Percentiles rank a stretch among this genome's conserved stretches.
Conservation (phyloP, 2,329 filamentous ascomycete species). For the Pochonia chlamydosporia region DNA sequence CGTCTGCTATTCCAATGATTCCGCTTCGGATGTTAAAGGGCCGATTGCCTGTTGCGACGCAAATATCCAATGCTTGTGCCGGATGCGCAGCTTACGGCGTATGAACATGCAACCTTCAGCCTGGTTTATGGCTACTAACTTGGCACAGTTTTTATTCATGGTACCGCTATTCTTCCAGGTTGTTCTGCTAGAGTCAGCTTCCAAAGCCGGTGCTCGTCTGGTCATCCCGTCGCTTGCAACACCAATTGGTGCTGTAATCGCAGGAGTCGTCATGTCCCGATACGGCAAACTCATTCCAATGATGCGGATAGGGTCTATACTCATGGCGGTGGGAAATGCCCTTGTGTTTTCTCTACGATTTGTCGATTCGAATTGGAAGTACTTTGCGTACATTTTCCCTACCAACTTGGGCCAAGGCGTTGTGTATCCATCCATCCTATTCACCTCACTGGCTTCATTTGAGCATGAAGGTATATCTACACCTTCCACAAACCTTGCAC, state of each 20-base stretch:
- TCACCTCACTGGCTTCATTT: constrained; percentile 57
- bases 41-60: constrained; percentile 45
- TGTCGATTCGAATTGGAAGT: constrained; percentile 46
- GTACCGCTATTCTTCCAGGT: constrained; percentile 66
- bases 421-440: constrained; percentile 51
- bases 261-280: constrained; percentile 54
- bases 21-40: constrained; percentile 53
- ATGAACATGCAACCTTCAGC: constrained; percentile 22
- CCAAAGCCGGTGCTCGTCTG: constrained; percentile 58
- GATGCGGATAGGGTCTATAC: constrained; percentile 42
- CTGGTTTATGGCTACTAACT: constrained; percentile 6
- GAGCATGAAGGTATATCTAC: constrained; percentile 49
- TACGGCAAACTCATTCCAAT: constrained; percentile 46
- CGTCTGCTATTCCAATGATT: constrained; percentile 46
- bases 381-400: constrained; percentile 51
- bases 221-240: constrained; percentile 57
- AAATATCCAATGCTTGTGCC: constrained; percentile 53
- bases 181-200: constrained; percentile 57
- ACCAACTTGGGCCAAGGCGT: constrained; percentile 56
- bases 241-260: constrained; percentile 49
- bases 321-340: constrained; percentile 49
- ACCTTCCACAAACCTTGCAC: neutral
- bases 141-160: constrained; percentile 56
- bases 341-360: constrained; percentile 44
- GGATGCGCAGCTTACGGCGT: constrained; percentile 59